Evolutionary conservation across 2,329 filamentous ascomycete genomes (phyloP), one percentile per base, ranked within the genome.

Genomic region (Neocatenulostroma microsporum): DNA sequence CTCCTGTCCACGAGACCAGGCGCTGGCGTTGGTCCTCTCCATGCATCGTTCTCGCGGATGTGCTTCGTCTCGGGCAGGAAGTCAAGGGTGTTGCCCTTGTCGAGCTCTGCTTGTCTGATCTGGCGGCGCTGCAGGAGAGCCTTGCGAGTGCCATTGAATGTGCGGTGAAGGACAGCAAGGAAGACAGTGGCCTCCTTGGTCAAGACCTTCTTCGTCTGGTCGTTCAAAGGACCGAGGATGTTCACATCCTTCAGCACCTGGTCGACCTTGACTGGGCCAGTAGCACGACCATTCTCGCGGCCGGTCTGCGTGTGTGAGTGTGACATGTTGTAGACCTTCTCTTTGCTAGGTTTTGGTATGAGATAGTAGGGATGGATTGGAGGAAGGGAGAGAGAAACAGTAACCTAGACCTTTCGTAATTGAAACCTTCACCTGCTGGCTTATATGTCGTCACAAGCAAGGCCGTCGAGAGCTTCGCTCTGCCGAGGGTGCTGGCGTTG

Each of bases 31-130:
- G 91, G 87, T 45, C 86, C 91, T 68, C 78, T 91, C 91, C 91
- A 98, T 53, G 87, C 80, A 61, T 84, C 77, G 64, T 94, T 84
- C 54, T 96, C 88, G 54, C 91, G 86, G 62, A 98, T 88, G 69
- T 91, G 82, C 69, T 78, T 88, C 42, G 91, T 96, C 75, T 96
- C 86, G 41, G 88, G 85, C 36, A 96, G 76, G 72, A 98, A 96
- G 66, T 96, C 88, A 44, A 87, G 87, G 29, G 95, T 73, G 37
- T 78, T 67, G 50, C 91, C 91, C 61, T 82, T 82, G 70, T 96
- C 89, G 46, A 96, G 79, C 74, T 95, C 88, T 51, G 83, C 82
- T 70, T 96, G 91, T 58, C 89, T 84, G 50, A 81, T 69, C 54
- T 82, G 76, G 55, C 91, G 85, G 57, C 87, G 80, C 68, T 95